Evolutionary conservation across 108 stramenopile species (phyloP), one percentile per base, ranked within the genome.

Genomic region (Hondaea fermentalgiana): DNA sequence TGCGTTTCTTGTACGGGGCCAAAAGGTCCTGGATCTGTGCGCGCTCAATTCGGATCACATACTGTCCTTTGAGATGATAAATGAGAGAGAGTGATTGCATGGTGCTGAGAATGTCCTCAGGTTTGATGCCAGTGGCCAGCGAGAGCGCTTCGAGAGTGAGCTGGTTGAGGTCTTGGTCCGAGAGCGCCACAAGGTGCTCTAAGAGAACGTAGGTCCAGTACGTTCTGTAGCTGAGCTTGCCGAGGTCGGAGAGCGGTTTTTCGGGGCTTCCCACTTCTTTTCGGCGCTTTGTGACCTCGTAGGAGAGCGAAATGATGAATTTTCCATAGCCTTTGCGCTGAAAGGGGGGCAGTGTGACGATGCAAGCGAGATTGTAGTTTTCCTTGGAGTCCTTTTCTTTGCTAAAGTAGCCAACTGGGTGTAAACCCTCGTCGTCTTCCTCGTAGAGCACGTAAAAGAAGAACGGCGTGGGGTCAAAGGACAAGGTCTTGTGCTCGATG

Each of bases 331-430:
- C 99, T 91, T 99, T 98, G 53, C 98, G 92, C 94, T 99, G 99
- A 90, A 97, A 97, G 23, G 96, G 94, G 17, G 99, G 99, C 93
- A 99, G 97, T 5, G 98, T 99, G 29, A 99, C 93, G 83, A 99
- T 99, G 89, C 99, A 99, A 19, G 99, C 98, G 44, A 99, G 92
- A 91, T 99, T 99, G 95, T 98, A 99, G 29, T 97, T 98, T 16
- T 98, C 97, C 90, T 98, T 98, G 35, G 95, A 96, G 89, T 98
- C 97, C 93, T 99, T 99, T 91, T 99, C 99, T 95, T 99, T 99
- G 90, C 95, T 95, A 93, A 96, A 99, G 90, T 99, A 99, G 53
- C 99, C 99, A 53, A 97, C 97, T 5, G 95, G 95, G 92, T 97
- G 97, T 60, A 92, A 94, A 10, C 97, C 97, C 28, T 60, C 72